Conservation (phyloP, 805 yeast genomes). For the Wickerhamomyces bisporus region DNA sequence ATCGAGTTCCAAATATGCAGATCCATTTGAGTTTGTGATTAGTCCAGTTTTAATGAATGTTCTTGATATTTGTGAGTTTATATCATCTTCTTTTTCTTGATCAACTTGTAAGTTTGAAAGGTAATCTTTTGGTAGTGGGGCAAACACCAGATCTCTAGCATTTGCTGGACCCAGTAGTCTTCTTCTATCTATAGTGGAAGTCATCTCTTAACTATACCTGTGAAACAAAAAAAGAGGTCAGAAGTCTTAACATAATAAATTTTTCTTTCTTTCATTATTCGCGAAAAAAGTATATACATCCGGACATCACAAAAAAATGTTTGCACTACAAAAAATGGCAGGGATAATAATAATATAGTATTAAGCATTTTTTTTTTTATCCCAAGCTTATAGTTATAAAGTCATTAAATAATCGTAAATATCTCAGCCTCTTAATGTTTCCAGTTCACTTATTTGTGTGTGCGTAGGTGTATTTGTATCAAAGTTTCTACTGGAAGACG, state of each 20-base stretch:
- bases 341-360: too few relatives aligned
- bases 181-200: slow-evolving; percentile 55
- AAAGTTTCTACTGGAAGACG: too few relatives aligned
- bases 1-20: slow-evolving; percentile 70
- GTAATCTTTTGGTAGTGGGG: slow-evolving; percentile 17
- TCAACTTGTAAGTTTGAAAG: slow-evolving; percentile 8
- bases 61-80: slow-evolving; percentile 26
- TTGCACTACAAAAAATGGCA: too few relatives aligned
- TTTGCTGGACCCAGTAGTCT: slow-evolving; percentile 79
- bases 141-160: slow-evolving; percentile 48
- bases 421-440: slow-evolving; percentile 2
- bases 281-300: background rate
- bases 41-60: slow-evolving; percentile 60
- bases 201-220: slow-evolving; percentile 1
- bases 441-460: slow-evolving; percentile 1
- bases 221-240: too few relatives aligned
- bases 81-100: slow-evolving; percentile 17
- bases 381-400: too few relatives aligned
- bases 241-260: too few relatives aligned
- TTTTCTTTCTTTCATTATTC: background rate
- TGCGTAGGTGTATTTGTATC: too few relatives aligned
- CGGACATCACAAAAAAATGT: background rate
- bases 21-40: slow-evolving; percentile 72
- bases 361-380: too few relatives aligned
- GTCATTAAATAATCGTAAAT: too few relatives aligned